Evolutionary conservation across 1,139 yeast species (phyloP).

Genomic region (Kluyveromyces marxianus): DNA sequence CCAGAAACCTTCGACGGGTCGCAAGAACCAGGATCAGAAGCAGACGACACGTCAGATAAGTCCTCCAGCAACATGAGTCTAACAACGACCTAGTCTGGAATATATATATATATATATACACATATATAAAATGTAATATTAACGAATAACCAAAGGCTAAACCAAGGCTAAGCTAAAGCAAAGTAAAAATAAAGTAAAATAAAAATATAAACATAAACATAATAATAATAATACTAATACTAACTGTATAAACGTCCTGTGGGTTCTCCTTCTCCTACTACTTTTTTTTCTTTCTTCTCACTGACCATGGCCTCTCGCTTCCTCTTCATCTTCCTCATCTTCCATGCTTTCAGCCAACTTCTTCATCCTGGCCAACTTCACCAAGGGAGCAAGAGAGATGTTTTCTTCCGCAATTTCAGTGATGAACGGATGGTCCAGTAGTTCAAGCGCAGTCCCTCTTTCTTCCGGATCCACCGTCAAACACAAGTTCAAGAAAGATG

Average conservation of each 20-base stretch:
- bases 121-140: background rate
- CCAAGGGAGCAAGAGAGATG: constrained; percentile 75
- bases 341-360: constrained; percentile 48
- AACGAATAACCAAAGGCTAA: constrained; percentile 1
- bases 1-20: constrained; percentile 17
- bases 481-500: constrained; percentile 68
- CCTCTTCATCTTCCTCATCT: constrained; percentile 20
- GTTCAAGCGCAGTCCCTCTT: constrained; percentile 74
- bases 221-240: too few species aligned
- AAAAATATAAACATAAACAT: too few species aligned
- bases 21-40: constrained; percentile 7
- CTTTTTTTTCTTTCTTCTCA: background rate
- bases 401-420: constrained; percentile 60
- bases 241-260: too few species aligned
- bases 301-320: background rate
- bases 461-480: constrained; percentile 78
- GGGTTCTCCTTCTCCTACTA: too few species aligned
- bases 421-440: constrained; percentile 67
- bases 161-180: too few species aligned
- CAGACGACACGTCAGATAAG: constrained; percentile 10
- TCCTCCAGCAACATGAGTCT: constrained; percentile 12
- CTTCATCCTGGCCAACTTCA: constrained; percentile 78
- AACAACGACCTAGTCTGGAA: constrained; percentile 4
- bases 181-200: background rate
- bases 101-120: too few species aligned